Percentiles rank a stretch among this genome's conserved stretches.
phyloP scores from a whole-genome alignment of 2,329 filamentous ascomycete genomes.

The Cladobotryum mycophilum region DNA sequence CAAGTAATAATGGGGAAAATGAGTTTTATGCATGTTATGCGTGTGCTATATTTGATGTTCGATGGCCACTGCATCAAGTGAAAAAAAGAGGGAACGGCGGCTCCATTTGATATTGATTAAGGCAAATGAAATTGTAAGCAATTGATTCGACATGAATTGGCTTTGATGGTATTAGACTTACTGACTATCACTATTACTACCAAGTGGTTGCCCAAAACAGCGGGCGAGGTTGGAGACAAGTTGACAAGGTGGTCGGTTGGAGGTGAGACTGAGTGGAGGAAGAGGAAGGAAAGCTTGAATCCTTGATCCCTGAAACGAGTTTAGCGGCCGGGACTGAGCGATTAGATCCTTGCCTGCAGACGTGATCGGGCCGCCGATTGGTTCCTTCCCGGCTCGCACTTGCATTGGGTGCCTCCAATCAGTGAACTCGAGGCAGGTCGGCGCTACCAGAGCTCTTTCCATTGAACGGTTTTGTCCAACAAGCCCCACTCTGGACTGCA shows the following conservation, averaged over 20 bases:
- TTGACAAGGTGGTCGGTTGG: not conserved
- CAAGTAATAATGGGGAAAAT: too few species aligned
- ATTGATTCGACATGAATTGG: not conserved
- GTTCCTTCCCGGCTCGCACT: constrained; percentile 20
- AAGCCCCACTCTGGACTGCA: constrained; percentile 24
- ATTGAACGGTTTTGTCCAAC: constrained; percentile 23
- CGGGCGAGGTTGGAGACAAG: not conserved
- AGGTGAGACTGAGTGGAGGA: not conserved
- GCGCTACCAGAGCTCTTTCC: constrained; percentile 27
- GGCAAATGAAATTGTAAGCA: not conserved
- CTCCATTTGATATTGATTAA: not conserved
- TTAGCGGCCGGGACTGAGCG: constrained; percentile 22
- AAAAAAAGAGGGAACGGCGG: too few species aligned
- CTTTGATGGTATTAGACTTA: too few species aligned
- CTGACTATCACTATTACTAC: too few species aligned
- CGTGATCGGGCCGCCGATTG: constrained; percentile 32
- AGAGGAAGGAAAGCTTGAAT: not conserved
- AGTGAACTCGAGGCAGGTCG: constrained; percentile 23
- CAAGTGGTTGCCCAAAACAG: too few species aligned
- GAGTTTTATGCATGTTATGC: too few species aligned
- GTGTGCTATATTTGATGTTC: too few species aligned
- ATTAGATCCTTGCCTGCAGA: constrained; percentile 28
- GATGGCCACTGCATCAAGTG: too few species aligned
- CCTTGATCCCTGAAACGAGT: constrained; percentile 5
- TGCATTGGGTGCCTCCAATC: constrained; percentile 31